A percentile compares a stretch with the other conserved stretches of the same genome.
Conservation (phyloP, 768 basidiomycete species). For the Leucocoprinus birnbaumii region DNA sequence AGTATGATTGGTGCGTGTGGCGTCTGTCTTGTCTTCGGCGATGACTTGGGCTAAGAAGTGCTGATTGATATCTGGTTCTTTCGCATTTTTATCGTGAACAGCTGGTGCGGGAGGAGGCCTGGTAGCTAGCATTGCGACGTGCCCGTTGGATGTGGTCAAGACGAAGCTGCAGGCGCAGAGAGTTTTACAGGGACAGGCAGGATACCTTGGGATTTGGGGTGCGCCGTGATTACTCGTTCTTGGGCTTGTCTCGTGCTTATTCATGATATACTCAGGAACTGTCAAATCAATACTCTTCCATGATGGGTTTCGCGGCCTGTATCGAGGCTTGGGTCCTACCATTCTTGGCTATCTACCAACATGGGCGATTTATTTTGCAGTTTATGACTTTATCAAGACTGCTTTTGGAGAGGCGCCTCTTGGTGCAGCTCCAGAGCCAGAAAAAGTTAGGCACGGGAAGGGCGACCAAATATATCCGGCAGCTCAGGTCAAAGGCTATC, state of each 20-base stretch:
- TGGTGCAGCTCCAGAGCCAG: slow-evolving; percentile 21
- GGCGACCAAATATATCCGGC: slow-evolving; percentile 70
- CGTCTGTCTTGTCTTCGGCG: slow-evolving; percentile 5
- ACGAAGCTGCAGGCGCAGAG: slow-evolving; percentile 96
- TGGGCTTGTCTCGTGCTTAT: slow-evolving; percentile 4
- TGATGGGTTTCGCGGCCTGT: slow-evolving; percentile 86
- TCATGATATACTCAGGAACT: slow-evolving; percentile 28
- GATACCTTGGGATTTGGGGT: slow-evolving; percentile 80
- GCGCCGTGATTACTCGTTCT: slow-evolving; percentile 21
- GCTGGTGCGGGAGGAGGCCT: slow-evolving; percentile 96
- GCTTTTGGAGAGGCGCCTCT: slow-evolving; percentile 68
- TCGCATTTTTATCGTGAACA: slow-evolving; percentile 22
- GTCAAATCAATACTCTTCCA: slow-evolving; percentile 42
- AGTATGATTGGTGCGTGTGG: slow-evolving; percentile 73
- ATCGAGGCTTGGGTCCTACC: slow-evolving; percentile 96
- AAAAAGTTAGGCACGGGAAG: slow-evolving; percentile 15
- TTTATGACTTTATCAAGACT: slow-evolving; percentile 94
- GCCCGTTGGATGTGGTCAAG: slow-evolving; percentile 97
- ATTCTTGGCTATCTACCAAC: slow-evolving; percentile 96
- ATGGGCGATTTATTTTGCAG: slow-evolving; percentile 98
- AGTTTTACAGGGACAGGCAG: slow-evolving; percentile 59
- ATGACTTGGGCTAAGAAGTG: neutral
- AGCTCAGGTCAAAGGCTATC: slow-evolving; percentile 83
- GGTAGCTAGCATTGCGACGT: slow-evolving; percentile 89
- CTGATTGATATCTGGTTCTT: neutral